Percentiles rank a stretch among this genome's conserved stretches.
Conservation (phyloP, 371 early-diverging fungal species). For the Furculomyces boomerangus region DNA sequence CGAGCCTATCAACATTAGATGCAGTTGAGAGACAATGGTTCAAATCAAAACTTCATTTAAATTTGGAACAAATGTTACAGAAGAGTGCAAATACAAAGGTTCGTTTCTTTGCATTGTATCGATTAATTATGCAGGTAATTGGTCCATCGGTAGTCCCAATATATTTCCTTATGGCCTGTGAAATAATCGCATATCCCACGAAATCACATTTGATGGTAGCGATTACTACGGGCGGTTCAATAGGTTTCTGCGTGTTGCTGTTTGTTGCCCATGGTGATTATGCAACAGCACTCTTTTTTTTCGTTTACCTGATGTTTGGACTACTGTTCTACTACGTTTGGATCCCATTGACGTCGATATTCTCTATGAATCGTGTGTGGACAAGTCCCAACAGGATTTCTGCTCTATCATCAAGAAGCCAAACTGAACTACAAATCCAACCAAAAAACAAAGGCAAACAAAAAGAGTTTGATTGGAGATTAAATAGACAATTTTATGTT, state of each 20-base stretch:
- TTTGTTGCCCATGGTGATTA: conserved; percentile 6
- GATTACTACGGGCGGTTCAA: conserved; percentile 13
- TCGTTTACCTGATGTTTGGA: conserved; percentile 17
- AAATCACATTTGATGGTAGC: conserved; percentile 8
- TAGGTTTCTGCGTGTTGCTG: conserved; percentile 9
- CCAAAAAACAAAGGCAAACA: background rate
- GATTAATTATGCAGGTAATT: conserved; percentile 12
- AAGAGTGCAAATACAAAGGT: background rate
- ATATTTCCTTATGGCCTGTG: conserved; percentile 17
- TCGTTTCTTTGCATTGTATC: conserved; percentile 5
- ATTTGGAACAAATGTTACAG: background rate
- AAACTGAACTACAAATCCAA: background rate
- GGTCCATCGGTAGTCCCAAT: conserved; percentile 14
- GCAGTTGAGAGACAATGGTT: background rate
- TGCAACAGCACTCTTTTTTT: conserved; percentile 11
- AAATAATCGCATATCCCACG: conserved; percentile 3
- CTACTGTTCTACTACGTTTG: conserved; percentile 20
- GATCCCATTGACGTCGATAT: conserved; percentile 16
- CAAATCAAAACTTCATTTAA: background rate
- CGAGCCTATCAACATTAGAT: background rate
- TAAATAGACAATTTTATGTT: background rate
- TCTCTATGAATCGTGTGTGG: conserved; percentile 22
- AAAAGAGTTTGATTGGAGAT: background rate
- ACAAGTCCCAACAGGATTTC: background rate
- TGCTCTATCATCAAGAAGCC: too few relatives aligned